Evolutionary conservation across 768 basidiomycete species (phyloP), one percentile per base, ranked within the genome.

Genomic region (Ramaria rubella): DNA sequence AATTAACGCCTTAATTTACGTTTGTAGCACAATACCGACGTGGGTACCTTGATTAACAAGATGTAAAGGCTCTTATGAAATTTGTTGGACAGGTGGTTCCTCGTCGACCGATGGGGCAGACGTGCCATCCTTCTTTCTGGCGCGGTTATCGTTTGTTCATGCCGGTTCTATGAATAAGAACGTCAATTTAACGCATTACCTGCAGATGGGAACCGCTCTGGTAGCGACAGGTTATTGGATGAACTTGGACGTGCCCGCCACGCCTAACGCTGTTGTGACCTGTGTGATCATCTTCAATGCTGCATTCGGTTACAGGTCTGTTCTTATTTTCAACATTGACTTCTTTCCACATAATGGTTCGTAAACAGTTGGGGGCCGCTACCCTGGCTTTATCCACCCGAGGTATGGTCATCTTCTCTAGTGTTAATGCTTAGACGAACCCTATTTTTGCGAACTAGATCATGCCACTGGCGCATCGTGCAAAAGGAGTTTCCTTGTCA

Each of bases 251-350:
- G 81, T 91, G 30, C 78, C 88, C 1, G 78, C 80, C 60, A 96
- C 94, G 3, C 90, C 94, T 0, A 81, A 82, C 50, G 91, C 86
- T 24, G 94, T 96, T 8, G 94, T 97, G 2, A 66, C 80, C 2
- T 93, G 87, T 61, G 94, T 98, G 3, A 85, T 98, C 53, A 74
- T 93, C 44, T 97, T 86, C 79, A 97, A 98, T 60, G 92, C 93
- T 30, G 89, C 87, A 15, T 95, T 95, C 66, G 94, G 94, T 17
- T 93, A 86, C 65, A 90, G 86, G 81, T 26, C 14, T 23, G 34
- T 15, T 11, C 49, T 21, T 17, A 19, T 45, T 29, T 30, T 23
- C 17, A 15, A 15, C 15, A 50, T 33, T 29, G 3, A 24, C 33
- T 52, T 14, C 42, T 5, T 19, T 50, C 12, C 55, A 11, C 19